Evolutionary conservation across 2,329 filamentous ascomycete genomes (phyloP).

Genomic region (Sporothrix sp.): DNA sequence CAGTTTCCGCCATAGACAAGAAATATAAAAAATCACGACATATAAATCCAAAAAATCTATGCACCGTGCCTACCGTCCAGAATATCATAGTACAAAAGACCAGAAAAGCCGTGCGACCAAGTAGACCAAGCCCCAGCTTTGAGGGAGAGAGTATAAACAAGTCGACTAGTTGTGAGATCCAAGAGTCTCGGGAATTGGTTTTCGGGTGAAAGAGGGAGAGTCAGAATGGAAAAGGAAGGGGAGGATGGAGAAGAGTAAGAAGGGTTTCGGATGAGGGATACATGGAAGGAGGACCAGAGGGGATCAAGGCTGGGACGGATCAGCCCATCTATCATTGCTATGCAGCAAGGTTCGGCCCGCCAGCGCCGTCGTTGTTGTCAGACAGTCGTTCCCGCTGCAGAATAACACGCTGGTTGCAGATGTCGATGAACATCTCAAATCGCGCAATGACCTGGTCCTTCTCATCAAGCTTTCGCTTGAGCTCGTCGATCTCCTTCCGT

Average conservation of each 20-base stretch:
- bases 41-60: too few relatives aligned
- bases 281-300: background rate
- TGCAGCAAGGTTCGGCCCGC: constrained; percentile 9
- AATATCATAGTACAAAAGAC: too few relatives aligned
- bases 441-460: constrained; percentile 53
- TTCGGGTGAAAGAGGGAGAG: background rate
- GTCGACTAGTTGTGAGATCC: too few relatives aligned
- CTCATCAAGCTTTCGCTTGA: constrained; percentile 51
- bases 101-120: too few relatives aligned
- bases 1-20: too few relatives aligned
- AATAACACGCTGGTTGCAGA: constrained; percentile 58
- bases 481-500: constrained; percentile 46
- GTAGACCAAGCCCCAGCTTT: too few relatives aligned
- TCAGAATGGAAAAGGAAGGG: background rate
- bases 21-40: too few relatives aligned
- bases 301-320: background rate
- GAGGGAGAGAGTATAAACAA: too few relatives aligned
- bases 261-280: background rate
- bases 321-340: constrained; percentile 7
- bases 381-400: constrained; percentile 46
- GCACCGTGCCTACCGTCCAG: too few relatives aligned
- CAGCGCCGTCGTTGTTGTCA: constrained; percentile 20
- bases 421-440: constrained; percentile 62
- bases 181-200: too few relatives aligned
- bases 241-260: background rate